phyloP scores from a whole-genome alignment of 2,329 filamentous ascomycete species.

The Fusarium agapanthi region DNA sequence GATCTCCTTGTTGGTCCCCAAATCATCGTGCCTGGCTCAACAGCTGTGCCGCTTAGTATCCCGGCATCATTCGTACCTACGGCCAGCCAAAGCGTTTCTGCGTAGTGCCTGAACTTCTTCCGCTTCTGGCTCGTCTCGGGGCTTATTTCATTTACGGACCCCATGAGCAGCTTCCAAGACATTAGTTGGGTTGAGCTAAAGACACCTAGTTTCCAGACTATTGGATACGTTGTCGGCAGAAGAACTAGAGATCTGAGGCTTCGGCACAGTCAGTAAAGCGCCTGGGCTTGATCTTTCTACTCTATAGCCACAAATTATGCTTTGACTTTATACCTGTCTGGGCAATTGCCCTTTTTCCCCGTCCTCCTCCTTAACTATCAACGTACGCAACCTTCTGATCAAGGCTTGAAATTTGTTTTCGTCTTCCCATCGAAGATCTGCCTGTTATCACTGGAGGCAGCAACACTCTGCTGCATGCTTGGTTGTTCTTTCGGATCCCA shows the following conservation, averaged over 20 bases:
- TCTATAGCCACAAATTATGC: constrained; percentile 20
- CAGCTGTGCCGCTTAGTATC: background rate
- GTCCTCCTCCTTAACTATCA: background rate
- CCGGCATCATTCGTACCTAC: background rate
- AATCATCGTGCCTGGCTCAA: background rate
- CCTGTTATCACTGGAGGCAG: background rate
- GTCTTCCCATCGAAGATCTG: background rate
- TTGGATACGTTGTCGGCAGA: background rate
- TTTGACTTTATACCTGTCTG: constrained; percentile 6
- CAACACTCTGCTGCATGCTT: background rate
- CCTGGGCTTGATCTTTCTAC: background rate
- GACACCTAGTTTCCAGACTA: background rate
- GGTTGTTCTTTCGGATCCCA: background rate
- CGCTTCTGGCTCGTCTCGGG: background rate
- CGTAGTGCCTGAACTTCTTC: background rate
- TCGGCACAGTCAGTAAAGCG: constrained; percentile 4
- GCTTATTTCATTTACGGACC: background rate
- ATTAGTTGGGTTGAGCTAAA: background rate
- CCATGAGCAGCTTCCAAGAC: background rate
- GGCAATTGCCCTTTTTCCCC: background rate
- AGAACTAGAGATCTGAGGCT: background rate
- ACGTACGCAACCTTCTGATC: background rate
- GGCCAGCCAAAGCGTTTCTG: background rate
- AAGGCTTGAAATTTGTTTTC: background rate
- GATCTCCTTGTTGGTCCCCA: background rate